Evolutionary conservation across 2,329 filamentous ascomycete species (phyloP).

Genomic region (Botrytis sinoallii): DNA sequence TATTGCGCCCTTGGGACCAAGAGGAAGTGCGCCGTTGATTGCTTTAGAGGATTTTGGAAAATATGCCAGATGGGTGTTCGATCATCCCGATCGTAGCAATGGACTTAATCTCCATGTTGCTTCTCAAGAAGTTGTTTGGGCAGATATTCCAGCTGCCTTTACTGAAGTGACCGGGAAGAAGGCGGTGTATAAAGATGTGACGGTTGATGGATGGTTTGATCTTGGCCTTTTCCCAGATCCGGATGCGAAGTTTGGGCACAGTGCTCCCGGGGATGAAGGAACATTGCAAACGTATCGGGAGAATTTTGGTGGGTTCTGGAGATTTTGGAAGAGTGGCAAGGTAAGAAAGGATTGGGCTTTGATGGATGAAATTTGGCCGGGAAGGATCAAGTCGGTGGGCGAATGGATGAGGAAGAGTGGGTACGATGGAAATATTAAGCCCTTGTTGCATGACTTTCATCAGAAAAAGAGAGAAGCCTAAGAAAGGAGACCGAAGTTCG

Average conservation of each 20-base stretch:
- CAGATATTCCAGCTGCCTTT: constrained; percentile 23
- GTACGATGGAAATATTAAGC: constrained; percentile 24
- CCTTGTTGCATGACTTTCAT: constrained; percentile 25
- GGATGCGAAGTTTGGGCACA: constrained; percentile 27
- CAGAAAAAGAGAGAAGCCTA: constrained; percentile 11
- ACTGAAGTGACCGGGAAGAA: constrained; percentile 26
- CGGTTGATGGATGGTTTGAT: constrained; percentile 26
- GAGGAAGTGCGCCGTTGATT: constrained; percentile 27
- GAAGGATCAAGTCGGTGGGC: constrained; percentile 26
- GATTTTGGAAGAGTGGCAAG: constrained; percentile 26
- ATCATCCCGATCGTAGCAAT: constrained; percentile 27
- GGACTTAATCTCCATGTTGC: constrained; percentile 32
- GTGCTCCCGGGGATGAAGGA: constrained; percentile 20
- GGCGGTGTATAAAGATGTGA: constrained; percentile 26
- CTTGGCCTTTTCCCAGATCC: constrained; percentile 20
- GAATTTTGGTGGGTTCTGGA: constrained; percentile 30
- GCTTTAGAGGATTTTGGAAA: constrained; percentile 31
- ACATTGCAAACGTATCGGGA: constrained; percentile 27
- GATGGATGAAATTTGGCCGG: constrained; percentile 29
- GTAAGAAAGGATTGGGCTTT: constrained; percentile 26
- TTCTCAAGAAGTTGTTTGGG: constrained; percentile 30
- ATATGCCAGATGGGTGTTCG: constrained; percentile 34
- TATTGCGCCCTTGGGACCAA: constrained; percentile 24
- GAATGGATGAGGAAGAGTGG: constrained; percentile 30
- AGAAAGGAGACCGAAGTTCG: background rate